phyloP scores from a whole-genome alignment of 495 filamentous ascomycete genomes.

The Neurospora tetraspora region DNA sequence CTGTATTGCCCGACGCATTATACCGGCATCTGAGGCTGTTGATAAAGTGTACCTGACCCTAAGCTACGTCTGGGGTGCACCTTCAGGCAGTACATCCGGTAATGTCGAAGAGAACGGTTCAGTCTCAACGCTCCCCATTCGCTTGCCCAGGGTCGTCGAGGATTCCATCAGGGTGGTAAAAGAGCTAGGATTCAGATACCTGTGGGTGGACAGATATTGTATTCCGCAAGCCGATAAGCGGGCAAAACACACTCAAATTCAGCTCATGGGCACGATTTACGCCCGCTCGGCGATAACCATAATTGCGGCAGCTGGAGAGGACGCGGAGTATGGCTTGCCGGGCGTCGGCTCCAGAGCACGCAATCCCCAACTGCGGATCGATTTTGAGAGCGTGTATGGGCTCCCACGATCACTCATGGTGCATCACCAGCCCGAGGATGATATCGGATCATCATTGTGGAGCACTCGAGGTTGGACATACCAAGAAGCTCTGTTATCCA shows the following conservation, averaged over 20 bases:
- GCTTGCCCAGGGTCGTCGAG: conserved; percentile 7
- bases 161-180: conserved; percentile 17
- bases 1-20: background rate
- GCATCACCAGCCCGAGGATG: background rate
- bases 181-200: conserved; percentile 14
- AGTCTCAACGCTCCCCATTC: background rate
- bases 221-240: conserved; percentile 7
- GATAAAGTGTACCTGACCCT: background rate
- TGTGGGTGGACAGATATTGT: conserved; percentile 23
- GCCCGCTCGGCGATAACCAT: conserved; percentile 15
- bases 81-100: background rate
- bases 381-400: background rate
- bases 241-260: conserved; percentile 17
- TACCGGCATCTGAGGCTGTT: background rate
- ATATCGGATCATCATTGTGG: background rate
- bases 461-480: conserved; percentile 2
- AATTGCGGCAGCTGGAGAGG: conserved; percentile 20
- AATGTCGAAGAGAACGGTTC: background rate
- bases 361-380: background rate
- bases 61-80: background rate
- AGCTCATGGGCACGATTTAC: conserved; percentile 24
- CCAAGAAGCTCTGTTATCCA: conserved; percentile 1
- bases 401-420: background rate
- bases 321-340: conserved; percentile 18
- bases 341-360: conserved; percentile 11